Evolutionary conservation across 306 rosid species (phyloP).

Genomic region (Inga leiocalycina): DNA sequence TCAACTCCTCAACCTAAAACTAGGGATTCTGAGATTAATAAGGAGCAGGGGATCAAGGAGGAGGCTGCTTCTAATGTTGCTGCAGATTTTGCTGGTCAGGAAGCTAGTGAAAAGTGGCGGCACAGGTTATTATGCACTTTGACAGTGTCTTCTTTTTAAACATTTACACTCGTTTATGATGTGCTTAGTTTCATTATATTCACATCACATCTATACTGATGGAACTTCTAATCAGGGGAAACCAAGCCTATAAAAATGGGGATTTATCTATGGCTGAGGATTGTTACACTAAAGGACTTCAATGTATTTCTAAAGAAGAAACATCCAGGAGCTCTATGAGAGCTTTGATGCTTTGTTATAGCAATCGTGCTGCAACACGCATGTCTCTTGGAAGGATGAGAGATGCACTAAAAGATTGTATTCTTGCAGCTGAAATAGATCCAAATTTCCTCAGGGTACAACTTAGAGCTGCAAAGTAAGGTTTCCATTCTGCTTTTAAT

Average conservation of each 20-base stretch:
- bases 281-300: slow-evolving; percentile 78
- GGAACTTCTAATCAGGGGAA: slow-evolving; percentile 73
- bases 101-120: slow-evolving; percentile 95
- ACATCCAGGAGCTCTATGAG: slow-evolving; percentile 80
- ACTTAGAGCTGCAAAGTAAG: slow-evolving; percentile 98
- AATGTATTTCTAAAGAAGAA: slow-evolving; percentile 58
- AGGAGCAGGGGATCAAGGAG: slow-evolving; percentile 50
- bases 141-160: slow-evolving; percentile 24
- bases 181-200: slow-evolving; percentile 20
- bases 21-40: slow-evolving; percentile 43
- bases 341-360: slow-evolving; percentile 90
- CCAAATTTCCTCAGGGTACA: slow-evolving; percentile 80
- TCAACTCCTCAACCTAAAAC: slow-evolving; percentile 45
- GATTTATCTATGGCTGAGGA: slow-evolving; percentile 85
- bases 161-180: slow-evolving; percentile 11
- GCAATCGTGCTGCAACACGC: slow-evolving; percentile 96
- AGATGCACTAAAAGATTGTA: slow-evolving; percentile 86
- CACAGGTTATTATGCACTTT: slow-evolving; percentile 61
- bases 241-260: slow-evolving; percentile 82
- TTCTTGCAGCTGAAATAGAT: slow-evolving; percentile 78
- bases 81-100: slow-evolving; percentile 63
- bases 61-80: slow-evolving; percentile 52
- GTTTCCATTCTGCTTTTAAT: slow-evolving; percentile 29
- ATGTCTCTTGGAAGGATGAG: slow-evolving; percentile 92
- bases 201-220: slow-evolving; percentile 31